These are phyloP conservation scores for Polyporus arcularius DNA, from an alignment of 768 basidiomycete genomes.

Conservation along the genomic window DNA sequence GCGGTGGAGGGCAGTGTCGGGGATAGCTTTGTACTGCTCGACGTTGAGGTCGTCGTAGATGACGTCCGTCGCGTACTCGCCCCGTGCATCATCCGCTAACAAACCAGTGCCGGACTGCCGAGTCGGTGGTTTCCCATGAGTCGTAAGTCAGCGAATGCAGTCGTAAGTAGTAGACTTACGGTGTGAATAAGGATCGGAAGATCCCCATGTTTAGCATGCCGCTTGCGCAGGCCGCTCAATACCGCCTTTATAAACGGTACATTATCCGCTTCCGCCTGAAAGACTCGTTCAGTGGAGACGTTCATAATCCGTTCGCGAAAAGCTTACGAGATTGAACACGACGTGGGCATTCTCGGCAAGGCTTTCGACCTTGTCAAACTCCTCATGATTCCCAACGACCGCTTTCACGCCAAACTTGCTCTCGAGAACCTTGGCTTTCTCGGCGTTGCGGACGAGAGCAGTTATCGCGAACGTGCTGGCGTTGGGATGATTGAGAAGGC, in stretches of 20 bases:
- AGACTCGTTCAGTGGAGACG: no score
- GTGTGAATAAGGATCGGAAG: conserved; percentile 61
- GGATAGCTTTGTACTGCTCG: conserved; percentile 43
- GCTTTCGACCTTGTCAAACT: conserved; percentile 37
- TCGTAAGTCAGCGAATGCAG: neutral
- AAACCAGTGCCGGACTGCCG: conserved; percentile 32
- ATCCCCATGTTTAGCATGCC: conserved; percentile 41
- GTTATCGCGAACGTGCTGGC: conserved; percentile 43
- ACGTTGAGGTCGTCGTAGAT: conserved; percentile 53
- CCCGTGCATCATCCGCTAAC: conserved; percentile 44
- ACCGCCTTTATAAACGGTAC: conserved; percentile 45
- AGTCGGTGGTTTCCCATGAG: no score
- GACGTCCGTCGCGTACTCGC: conserved; percentile 36
- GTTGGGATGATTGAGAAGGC: conserved; percentile 46
- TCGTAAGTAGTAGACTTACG: conserved; percentile 31
- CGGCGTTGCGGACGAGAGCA: conserved; percentile 45
- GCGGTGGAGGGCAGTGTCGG: conserved; percentile 47
- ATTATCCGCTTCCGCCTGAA: conserved; percentile 51
- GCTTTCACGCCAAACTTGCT: conserved; percentile 16
- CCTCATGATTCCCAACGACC: conserved; percentile 23
- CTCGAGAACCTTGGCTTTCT: conserved; percentile 32
- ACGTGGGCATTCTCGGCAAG: conserved; percentile 45
- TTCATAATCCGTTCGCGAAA: no score
- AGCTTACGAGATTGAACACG: conserved; percentile 12
- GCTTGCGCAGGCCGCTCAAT: conserved; percentile 53